Evolutionary conservation across 805 yeast genomes (phyloP).

Genomic region (Kluyveromyces aestuarii): DNA sequence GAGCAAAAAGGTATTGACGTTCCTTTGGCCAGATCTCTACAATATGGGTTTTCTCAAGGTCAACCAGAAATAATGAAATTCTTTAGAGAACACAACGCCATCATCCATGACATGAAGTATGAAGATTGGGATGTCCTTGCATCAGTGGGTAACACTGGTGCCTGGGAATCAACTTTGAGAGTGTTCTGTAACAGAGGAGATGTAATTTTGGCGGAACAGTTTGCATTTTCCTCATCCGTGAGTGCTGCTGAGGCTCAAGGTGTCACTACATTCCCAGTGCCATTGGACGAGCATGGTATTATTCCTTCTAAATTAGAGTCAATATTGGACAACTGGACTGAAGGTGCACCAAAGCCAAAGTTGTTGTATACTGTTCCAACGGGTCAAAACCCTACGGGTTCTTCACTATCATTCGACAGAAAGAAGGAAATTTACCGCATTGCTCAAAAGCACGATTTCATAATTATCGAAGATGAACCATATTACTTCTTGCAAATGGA

Average conservation of each 20-base stretch:
- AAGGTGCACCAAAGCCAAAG: constrained; percentile 60
- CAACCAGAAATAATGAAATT: constrained; percentile 60
- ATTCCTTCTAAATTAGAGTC: constrained; percentile 59
- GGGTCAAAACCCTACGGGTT: constrained; percentile 98
- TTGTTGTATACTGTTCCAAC: constrained; percentile 86
- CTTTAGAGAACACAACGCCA: constrained; percentile 64
- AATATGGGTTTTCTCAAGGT: constrained; percentile 84
- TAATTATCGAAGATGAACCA: constrained; percentile 93
- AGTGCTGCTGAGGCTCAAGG: constrained; percentile 76
- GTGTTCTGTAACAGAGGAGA: constrained; percentile 74
- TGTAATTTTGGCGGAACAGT: constrained; percentile 72
- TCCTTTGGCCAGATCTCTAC: constrained; percentile 78
- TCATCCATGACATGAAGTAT: constrained; percentile 39
- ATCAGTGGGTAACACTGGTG: constrained; percentile 82
- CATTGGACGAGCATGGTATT: constrained; percentile 73
- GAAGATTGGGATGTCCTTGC: constrained; percentile 65
- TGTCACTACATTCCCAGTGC: constrained; percentile 56
- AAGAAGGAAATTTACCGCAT: constrained; percentile 66
- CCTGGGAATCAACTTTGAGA: constrained; percentile 77
- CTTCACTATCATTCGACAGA: constrained; percentile 68
- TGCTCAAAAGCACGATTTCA: constrained; percentile 77
- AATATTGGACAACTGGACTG: constrained; percentile 62
- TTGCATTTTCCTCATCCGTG: constrained; percentile 73
- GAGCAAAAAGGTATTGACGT: constrained; percentile 45
- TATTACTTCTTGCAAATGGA: constrained; percentile 96